Conservation (phyloP, 2,329 filamentous ascomycete genomes). For the Furcasterigmium sp. region DNA sequence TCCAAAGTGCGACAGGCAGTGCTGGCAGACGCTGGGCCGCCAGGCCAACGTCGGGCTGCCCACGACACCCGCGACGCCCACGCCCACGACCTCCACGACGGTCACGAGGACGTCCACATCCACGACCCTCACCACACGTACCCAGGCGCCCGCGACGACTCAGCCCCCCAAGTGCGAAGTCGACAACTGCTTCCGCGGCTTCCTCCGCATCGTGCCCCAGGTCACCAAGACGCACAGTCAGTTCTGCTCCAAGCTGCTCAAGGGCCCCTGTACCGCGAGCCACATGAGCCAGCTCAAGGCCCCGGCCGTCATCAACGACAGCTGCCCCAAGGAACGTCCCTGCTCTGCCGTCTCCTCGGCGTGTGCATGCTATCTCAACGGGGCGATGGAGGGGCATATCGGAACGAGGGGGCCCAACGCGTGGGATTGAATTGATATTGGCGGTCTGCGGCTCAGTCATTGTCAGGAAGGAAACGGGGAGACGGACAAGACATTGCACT, state of each 20-base stretch:
- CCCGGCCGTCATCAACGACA: neutral
- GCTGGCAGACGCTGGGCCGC: no score
- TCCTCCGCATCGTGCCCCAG: neutral
- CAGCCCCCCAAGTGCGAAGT: constrained; percentile 3
- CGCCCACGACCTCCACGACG: neutral
- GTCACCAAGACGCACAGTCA: neutral
- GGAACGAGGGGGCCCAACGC: no score
- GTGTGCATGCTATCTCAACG: constrained; percentile 2
- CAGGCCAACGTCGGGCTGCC: no score
- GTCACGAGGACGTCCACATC: neutral
- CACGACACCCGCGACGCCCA: neutral
- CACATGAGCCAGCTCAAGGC: neutral
- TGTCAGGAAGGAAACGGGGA: no score
- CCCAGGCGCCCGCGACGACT: neutral
- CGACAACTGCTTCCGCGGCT: constrained; percentile 10
- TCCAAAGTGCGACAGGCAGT: no score
- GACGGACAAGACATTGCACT: no score
- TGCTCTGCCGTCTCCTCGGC: constrained; percentile 4
- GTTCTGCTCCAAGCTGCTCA: constrained; percentile 7
- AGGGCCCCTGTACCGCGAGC: neutral
- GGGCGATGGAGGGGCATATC: neutral
- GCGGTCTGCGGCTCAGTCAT: no score
- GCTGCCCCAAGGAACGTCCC: constrained; percentile 2
- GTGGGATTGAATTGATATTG: no score
- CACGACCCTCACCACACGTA: no score